These are phyloP conservation scores for Neocatenulostroma microsporum DNA, from an alignment of 2,329 filamentous ascomycete genomes.

Conservation along the genomic window DNA sequence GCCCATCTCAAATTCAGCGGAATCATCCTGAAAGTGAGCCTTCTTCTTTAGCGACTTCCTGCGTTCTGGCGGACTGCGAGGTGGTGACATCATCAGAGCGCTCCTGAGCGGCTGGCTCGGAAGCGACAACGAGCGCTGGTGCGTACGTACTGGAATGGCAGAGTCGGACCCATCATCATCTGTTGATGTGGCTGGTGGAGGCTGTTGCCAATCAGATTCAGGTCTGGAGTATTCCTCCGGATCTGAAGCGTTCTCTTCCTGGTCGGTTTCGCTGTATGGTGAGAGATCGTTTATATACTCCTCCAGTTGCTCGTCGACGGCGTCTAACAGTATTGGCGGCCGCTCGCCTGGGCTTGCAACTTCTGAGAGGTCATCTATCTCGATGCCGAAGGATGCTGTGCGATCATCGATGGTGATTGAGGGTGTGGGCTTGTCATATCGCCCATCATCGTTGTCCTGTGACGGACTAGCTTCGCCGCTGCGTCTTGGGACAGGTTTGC, in stretches of 20 bases:
- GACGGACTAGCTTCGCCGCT: too few species aligned
- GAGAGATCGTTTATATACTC: conserved; percentile 1
- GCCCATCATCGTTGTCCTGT: too few species aligned
- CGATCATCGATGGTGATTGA: not conserved
- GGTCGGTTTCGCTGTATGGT: not conserved
- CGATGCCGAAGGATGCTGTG: conserved; percentile 2
- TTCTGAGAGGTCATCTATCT: not conserved
- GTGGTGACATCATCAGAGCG: conserved; percentile 7
- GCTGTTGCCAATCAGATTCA: not conserved
- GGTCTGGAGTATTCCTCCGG: not conserved
- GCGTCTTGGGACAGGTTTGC: too few species aligned
- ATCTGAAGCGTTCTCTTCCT: not conserved
- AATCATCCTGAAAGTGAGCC: conserved; percentile 12
- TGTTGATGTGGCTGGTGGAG: not conserved
- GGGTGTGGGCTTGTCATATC: too few species aligned
- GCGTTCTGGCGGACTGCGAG: conserved; percentile 3
- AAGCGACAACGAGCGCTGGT: conserved; percentile 8
- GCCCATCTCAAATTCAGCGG: not conserved
- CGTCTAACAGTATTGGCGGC: not conserved
- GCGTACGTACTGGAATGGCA: not conserved
- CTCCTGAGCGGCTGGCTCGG: conserved; percentile 9
- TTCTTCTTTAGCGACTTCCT: conserved; percentile 8
- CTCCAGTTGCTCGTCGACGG: conserved; percentile 7
- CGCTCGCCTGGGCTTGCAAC: not conserved
- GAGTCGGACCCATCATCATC: not conserved